Percentiles rank a stretch among this genome's conserved stretches.
Evolutionary conservation across 2,329 filamentous ascomycete genomes (phyloP).

Genomic region (Chaetomium olivaceum): DNA sequence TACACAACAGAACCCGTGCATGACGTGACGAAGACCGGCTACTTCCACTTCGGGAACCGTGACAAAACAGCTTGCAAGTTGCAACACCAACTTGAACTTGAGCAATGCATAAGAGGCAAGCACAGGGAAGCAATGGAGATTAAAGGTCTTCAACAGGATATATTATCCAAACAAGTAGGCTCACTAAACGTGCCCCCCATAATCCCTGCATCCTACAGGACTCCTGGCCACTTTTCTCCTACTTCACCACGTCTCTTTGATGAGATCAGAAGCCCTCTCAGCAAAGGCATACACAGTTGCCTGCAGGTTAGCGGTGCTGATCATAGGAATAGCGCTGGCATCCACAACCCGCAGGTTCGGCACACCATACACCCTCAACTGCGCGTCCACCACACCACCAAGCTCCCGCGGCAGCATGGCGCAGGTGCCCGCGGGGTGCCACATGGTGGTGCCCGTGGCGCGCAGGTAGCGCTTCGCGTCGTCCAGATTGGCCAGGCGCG

Average conservation of each 20-base stretch:
- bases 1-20: too few species aligned
- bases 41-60: too few species aligned
- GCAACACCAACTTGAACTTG: too few species aligned
- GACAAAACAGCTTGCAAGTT: too few species aligned
- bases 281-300: neutral
- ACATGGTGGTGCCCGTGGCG: conserved; percentile 31
- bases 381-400: neutral
- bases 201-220: too few species aligned
- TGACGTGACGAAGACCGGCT: too few species aligned
- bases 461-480: conserved; percentile 34
- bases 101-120: too few species aligned
- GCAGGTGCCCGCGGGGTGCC: neutral
- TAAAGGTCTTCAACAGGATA: too few species aligned
- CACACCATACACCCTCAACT: neutral
- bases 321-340: neutral
- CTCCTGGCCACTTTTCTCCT: too few species aligned
- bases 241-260: neutral
- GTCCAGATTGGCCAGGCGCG: conserved; percentile 35
- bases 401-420: neutral
- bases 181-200: too few species aligned
- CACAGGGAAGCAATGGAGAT: too few species aligned
- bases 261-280: neutral
- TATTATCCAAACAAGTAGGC: too few species aligned
- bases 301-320: neutral
- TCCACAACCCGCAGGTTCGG: neutral